phyloP scores from a whole-genome alignment of 1,284 basidiomycete genomes.

The Rhodotorula sp. region DNA sequence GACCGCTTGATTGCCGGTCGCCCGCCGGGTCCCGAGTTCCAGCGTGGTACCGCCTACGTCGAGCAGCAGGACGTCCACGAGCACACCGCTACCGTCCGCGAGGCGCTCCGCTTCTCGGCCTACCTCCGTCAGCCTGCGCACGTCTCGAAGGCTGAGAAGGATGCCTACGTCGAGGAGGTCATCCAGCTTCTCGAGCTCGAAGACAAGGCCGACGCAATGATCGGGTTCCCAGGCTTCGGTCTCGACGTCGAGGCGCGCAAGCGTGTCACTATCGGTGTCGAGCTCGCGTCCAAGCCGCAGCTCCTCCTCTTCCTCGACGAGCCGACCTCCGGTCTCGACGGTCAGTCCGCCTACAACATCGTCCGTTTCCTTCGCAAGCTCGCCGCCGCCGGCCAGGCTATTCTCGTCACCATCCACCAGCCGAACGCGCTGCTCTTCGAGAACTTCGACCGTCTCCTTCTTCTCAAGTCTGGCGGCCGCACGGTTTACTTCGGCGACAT shows the following conservation, averaged over 20 bases:
- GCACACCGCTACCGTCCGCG: constrained; percentile 63
- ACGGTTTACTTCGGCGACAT: constrained; percentile 46
- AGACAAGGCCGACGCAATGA: constrained; percentile 68
- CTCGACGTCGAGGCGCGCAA: constrained; percentile 71
- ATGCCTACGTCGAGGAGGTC: constrained; percentile 74
- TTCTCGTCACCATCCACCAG: constrained; percentile 63
- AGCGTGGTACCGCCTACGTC: constrained; percentile 60
- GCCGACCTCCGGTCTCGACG: constrained; percentile 59
- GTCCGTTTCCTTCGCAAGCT: constrained; percentile 73
- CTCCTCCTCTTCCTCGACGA: constrained; percentile 81
- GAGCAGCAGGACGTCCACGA: constrained; percentile 42
- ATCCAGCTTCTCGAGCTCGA: constrained; percentile 76
- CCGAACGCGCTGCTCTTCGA: constrained; percentile 59
- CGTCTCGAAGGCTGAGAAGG: constrained; percentile 70
- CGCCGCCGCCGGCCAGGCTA: constrained; percentile 79
- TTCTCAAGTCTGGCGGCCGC: constrained; percentile 45
- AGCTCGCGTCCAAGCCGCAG: constrained; percentile 71
- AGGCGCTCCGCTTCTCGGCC: constrained; percentile 80
- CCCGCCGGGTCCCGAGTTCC: constrained; percentile 70
- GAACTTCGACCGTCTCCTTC: constrained; percentile 43
- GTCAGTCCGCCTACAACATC: constrained; percentile 85
- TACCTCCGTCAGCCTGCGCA: constrained; percentile 72
- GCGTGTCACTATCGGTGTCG: constrained; percentile 73
- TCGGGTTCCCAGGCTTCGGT: constrained; percentile 66
- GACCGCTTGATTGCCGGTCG: constrained; percentile 76